A percentile compares a stretch with the other conserved stretches of the same genome.
These are phyloP conservation scores for Mariannaea sp. DNA, from an alignment of 2,329 filamentous ascomycete species.

Conservation along the genomic window DNA sequence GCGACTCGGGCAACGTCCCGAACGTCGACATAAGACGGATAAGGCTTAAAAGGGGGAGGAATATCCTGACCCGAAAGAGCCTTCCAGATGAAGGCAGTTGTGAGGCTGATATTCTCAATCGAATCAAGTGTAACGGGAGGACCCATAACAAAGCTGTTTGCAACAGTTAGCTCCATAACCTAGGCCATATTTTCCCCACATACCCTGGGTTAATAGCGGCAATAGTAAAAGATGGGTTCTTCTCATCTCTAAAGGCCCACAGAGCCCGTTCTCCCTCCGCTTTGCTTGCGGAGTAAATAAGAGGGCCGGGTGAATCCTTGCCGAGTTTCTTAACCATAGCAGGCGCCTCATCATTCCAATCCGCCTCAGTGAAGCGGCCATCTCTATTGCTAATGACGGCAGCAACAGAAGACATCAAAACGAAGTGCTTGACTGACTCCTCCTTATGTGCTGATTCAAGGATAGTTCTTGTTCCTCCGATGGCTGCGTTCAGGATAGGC, in stretches of 20 bases:
- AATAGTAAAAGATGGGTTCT: slow-evolving; percentile 28
- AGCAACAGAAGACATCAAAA: slow-evolving; percentile 35
- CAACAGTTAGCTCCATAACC: neutral
- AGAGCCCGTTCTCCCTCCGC: slow-evolving; percentile 31
- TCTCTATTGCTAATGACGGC: slow-evolving; percentile 15
- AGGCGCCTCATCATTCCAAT: slow-evolving; percentile 31
- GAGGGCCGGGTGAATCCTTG: slow-evolving; percentile 21
- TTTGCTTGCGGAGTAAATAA: slow-evolving; percentile 35
- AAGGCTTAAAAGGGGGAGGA: slow-evolving; percentile 18
- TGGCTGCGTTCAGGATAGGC: slow-evolving; percentile 27
- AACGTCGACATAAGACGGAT: slow-evolving; percentile 30
- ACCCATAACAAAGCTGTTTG: slow-evolving; percentile 34
- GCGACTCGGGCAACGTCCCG: slow-evolving; percentile 32
- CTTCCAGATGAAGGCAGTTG: slow-evolving; percentile 32
- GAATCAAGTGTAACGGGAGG: slow-evolving; percentile 28
- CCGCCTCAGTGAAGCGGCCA: slow-evolving; percentile 28
- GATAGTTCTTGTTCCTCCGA: slow-evolving; percentile 27
- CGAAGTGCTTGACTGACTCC: slow-evolving; percentile 30
- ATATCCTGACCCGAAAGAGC: slow-evolving; percentile 32
- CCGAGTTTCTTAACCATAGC: slow-evolving; percentile 26
- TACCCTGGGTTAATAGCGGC: slow-evolving; percentile 34
- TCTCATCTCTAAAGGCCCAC: slow-evolving; percentile 32
- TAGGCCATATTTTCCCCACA: neutral
- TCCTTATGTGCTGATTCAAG: slow-evolving; percentile 30
- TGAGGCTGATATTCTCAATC: slow-evolving; percentile 26